Percentiles rank a stretch among this genome's conserved stretches.
Evolutionary conservation across 371 early-diverging fungal genomes (phyloP).

Genomic region (Mucor velutinosus): DNA sequence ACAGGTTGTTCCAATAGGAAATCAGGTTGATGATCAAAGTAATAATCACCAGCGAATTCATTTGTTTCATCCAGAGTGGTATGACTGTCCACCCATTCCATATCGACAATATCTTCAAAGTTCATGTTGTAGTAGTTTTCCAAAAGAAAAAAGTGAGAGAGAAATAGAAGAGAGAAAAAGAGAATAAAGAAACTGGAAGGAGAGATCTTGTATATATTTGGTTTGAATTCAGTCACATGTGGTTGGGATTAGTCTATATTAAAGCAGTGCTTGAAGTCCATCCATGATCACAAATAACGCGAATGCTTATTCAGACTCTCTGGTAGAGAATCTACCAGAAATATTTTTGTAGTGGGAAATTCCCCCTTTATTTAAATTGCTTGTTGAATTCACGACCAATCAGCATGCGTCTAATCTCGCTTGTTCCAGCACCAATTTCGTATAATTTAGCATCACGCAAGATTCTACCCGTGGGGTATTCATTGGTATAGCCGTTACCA

Average conservation of each 20-base stretch:
- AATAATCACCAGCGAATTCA: constrained; percentile 7
- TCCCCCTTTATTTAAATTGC: constrained; percentile 31
- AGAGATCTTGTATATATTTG: background rate
- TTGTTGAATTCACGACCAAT: constrained; percentile 85
- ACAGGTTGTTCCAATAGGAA: constrained; percentile 21
- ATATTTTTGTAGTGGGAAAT: background rate
- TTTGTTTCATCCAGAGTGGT: constrained; percentile 16
- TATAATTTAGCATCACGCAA: constrained; percentile 96
- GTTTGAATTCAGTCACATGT: background rate
- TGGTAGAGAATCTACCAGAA: constrained; percentile 1
- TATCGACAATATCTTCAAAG: constrained; percentile 54
- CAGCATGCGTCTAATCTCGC: constrained; percentile 96
- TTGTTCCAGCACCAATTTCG: constrained; percentile 98
- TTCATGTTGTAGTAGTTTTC: constrained; percentile 29
- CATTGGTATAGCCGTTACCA: constrained; percentile 97
- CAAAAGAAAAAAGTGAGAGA: constrained; percentile 6
- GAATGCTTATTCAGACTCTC: background rate
- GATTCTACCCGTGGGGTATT: constrained; percentile 91
- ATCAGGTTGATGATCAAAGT: constrained; percentile 17
- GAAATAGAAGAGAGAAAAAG: background rate
- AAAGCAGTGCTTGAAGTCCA: background rate
- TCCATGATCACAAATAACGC: background rate
- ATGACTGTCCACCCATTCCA: constrained; percentile 48
- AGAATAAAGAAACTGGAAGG: background rate
- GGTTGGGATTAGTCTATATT: too few relatives aligned